These are phyloP conservation scores for Coemansia sp. DNA, from an alignment of 192 early-diverging fungal species.

Conservation along the genomic window DNA sequence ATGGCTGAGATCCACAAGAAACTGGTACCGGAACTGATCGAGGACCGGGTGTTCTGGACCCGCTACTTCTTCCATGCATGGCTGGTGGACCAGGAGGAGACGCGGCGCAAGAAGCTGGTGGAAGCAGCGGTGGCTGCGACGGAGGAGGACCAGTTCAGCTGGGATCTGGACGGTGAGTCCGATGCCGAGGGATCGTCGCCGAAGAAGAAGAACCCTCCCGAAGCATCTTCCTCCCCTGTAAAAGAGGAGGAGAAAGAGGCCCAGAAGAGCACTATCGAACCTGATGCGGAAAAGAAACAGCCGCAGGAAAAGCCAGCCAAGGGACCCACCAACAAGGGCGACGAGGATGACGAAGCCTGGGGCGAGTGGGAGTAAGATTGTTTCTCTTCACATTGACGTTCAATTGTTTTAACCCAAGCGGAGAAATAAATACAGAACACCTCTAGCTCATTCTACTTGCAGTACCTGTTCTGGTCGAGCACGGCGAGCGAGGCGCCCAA, in stretches of 20 bases:
- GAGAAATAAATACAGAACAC: neutral
- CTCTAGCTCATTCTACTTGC: slow-evolving; percentile 3
- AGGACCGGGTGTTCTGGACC: slow-evolving; percentile 39
- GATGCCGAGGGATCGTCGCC: neutral
- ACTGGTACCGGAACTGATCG: slow-evolving; percentile 27
- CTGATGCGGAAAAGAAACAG: neutral
- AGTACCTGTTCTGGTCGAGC: slow-evolving; percentile 60
- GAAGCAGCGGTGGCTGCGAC: slow-evolving; percentile 49
- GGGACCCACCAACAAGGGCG: slow-evolving; percentile 12
- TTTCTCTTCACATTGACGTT: no score
- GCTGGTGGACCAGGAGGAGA: slow-evolving; percentile 47
- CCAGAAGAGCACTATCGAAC: neutral
- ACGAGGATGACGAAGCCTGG: slow-evolving; percentile 35
- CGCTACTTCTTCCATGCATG: slow-evolving; percentile 48
- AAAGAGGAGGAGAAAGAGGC: neutral
- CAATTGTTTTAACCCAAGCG: no score
- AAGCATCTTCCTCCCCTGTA: no score
- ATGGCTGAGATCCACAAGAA: slow-evolving; percentile 20
- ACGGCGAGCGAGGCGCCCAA: slow-evolving; percentile 89
- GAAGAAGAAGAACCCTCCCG: neutral
- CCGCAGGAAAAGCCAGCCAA: slow-evolving; percentile 6
- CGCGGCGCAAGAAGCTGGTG: slow-evolving; percentile 42
- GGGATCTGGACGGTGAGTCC: slow-evolving; percentile 42
- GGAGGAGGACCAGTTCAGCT: slow-evolving; percentile 45
- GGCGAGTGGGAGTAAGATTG: slow-evolving; percentile 46